Evolutionary conservation across 441 rosid genomes (phyloP).

Genomic region (Isatis lusitanica): DNA sequence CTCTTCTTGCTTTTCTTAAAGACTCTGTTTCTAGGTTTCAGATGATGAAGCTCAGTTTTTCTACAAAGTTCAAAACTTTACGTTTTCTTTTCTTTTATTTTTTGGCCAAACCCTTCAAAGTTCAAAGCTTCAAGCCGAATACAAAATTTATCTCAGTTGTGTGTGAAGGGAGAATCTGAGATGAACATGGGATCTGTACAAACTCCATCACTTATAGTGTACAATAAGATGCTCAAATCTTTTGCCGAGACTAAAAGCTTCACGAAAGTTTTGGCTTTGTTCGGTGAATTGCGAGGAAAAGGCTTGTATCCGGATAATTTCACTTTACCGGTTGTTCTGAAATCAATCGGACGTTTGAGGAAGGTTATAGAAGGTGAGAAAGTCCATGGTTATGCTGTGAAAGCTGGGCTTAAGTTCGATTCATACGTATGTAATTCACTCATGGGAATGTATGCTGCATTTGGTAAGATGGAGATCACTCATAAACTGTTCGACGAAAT

Average conservation of each 20-base stretch:
- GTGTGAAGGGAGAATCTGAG: background rate
- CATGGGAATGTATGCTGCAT: slow-evolving; percentile 57
- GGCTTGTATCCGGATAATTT: slow-evolving; percentile 67
- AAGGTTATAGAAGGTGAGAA: slow-evolving; percentile 42
- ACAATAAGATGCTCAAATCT: slow-evolving; percentile 58
- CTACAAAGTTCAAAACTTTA: slow-evolving; percentile 5
- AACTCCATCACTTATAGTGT: slow-evolving; percentile 40
- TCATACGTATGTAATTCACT: slow-evolving; percentile 53
- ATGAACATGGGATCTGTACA: slow-evolving; percentile 20
- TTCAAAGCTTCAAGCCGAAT: background rate
- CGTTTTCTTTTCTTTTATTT: background rate
- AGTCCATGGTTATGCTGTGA: slow-evolving; percentile 51
- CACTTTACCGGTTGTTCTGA: slow-evolving; percentile 64
- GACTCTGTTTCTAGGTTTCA: background rate
- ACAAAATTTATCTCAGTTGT: background rate
- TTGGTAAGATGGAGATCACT: slow-evolving; percentile 34
- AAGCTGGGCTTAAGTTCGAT: slow-evolving; percentile 54
- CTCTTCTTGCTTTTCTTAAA: background rate
- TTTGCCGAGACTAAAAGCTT: slow-evolving; percentile 41
- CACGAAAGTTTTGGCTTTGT: slow-evolving; percentile 41
- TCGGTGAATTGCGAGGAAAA: slow-evolving; percentile 42
- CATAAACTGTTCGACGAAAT: slow-evolving; percentile 61
- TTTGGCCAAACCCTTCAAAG: background rate
- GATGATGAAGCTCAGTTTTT: background rate
- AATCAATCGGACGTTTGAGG: slow-evolving; percentile 49